Percentiles rank a stretch among this genome's conserved stretches.
phyloP scores from a whole-genome alignment of 2,329 filamentous ascomycete genomes.

The Calonectria fujianensis region DNA sequence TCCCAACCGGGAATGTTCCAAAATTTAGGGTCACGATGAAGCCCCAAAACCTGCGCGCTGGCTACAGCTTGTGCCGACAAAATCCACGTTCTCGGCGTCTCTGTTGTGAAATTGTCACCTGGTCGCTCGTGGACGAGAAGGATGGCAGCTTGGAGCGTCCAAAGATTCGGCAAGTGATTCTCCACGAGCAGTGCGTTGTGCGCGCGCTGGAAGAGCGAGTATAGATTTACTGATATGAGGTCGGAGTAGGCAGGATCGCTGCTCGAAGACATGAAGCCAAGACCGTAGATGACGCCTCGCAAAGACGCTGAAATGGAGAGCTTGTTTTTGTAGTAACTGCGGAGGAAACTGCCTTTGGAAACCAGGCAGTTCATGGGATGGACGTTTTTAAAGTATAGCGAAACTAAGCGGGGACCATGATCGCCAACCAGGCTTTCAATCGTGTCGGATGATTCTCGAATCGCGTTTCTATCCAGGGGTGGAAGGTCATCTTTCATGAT shows the following conservation, averaged over 20 bases:
- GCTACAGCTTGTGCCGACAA: slow-evolving; percentile 60
- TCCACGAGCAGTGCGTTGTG: slow-evolving; percentile 60
- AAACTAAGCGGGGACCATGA: slow-evolving; percentile 57
- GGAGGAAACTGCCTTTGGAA: slow-evolving; percentile 60
- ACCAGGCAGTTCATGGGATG: slow-evolving; percentile 61
- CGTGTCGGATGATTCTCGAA: slow-evolving; percentile 56
- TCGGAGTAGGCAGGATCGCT: slow-evolving; percentile 14
- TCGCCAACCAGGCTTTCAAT: slow-evolving; percentile 60
- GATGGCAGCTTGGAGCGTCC: slow-evolving; percentile 61
- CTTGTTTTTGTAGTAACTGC: slow-evolving; percentile 55
- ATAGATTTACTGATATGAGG: slow-evolving; percentile 59
- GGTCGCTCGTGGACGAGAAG: slow-evolving; percentile 62
- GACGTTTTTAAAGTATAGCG: slow-evolving; percentile 62
- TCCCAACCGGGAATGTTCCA: slow-evolving; percentile 62
- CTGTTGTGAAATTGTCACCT: slow-evolving; percentile 60
- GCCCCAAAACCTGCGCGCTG: slow-evolving; percentile 61
- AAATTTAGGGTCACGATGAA: slow-evolving; percentile 59
- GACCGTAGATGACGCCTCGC: slow-evolving; percentile 55
- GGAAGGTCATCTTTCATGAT: slow-evolving; percentile 61
- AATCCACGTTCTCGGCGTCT: slow-evolving; percentile 62
- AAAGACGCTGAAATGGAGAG: slow-evolving; percentile 59
- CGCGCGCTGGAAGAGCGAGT: slow-evolving; percentile 56
- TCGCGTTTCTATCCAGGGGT: slow-evolving; percentile 57
- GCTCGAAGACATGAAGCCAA: slow-evolving; percentile 29
- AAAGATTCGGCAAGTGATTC: slow-evolving; percentile 61